phyloP scores from a whole-genome alignment of 306 rosid genomes.

The Mimosa bimucronata region DNA sequence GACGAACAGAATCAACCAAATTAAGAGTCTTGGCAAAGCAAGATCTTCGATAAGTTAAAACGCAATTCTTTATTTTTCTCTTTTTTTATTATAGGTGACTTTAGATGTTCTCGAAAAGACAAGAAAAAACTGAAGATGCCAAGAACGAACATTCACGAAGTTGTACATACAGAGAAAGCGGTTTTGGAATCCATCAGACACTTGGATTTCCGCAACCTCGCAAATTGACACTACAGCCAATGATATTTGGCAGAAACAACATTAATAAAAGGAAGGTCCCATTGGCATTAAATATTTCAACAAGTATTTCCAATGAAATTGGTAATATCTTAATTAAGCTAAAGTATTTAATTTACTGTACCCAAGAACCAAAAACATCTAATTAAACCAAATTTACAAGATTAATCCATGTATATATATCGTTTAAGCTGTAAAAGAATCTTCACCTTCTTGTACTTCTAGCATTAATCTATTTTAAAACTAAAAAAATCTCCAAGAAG shows the following conservation, averaged over 20 bases:
- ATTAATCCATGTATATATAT: too few relatives aligned
- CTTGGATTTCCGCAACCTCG: conserved; percentile 25
- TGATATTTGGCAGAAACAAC: background rate
- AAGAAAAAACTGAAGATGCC: too few relatives aligned
- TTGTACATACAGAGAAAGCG: background rate
- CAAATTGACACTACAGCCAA: conserved; percentile 12
- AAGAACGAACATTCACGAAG: conserved; percentile 6
- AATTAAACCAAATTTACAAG: background rate
- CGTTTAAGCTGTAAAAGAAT: background rate
- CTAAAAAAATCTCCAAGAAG: background rate
- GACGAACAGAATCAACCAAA: background rate
- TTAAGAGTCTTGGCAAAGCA: conserved; percentile 1
- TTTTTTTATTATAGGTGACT: background rate
- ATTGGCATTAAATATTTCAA: background rate
- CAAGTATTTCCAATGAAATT: conserved; percentile 21
- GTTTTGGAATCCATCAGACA: background rate
- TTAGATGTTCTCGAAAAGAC: conserved; percentile 14
- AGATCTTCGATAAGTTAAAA: background rate
- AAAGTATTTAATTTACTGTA: background rate
- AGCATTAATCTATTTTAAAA: background rate
- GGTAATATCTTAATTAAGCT: conserved; percentile 13
- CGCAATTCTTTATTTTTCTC: background rate
- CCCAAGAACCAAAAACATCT: background rate
- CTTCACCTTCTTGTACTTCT: background rate
- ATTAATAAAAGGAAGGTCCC: conserved; percentile 2